These are phyloP conservation scores for Physaria fendleri DNA, from an alignment of 345 rosid species.

Conservation along the genomic window DNA sequence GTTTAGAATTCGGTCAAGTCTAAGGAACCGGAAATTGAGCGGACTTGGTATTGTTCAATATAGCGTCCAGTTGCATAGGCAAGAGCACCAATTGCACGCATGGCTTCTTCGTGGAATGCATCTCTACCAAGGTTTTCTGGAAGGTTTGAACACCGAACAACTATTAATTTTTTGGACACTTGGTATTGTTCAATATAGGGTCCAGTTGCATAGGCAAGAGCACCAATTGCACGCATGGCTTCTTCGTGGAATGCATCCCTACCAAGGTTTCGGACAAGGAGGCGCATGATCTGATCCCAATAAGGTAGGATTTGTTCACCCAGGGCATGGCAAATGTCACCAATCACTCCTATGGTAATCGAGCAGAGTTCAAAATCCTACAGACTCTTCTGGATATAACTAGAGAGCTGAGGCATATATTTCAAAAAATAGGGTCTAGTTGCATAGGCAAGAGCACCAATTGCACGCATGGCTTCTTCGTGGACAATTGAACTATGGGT, in stretches of 20 bases:
- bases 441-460: constrained; percentile 92
- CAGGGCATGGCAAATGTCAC: constrained; percentile 87
- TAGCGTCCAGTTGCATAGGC: too few species aligned
- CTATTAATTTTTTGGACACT: too few species aligned
- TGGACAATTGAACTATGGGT: constrained; percentile 90
- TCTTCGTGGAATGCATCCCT: constrained; percentile 70
- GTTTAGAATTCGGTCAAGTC: too few species aligned
- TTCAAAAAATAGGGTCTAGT: constrained; percentile 68
- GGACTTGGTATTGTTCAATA: too few species aligned
- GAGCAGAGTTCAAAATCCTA: constrained; percentile 90
- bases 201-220: too few species aligned
- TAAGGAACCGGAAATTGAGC: too few species aligned
- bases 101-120: constrained; percentile 72
- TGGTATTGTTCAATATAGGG: too few species aligned
- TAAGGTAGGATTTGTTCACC: constrained; percentile 67
- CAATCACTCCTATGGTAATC: constrained; percentile 85
- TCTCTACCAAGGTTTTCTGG: constrained; percentile 67
- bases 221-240: too few species aligned
- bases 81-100: too few species aligned
- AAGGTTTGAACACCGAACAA: too few species aligned
- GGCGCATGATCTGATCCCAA: constrained; percentile 83
- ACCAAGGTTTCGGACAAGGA: constrained; percentile 60
- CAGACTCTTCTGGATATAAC: constrained; percentile 79
- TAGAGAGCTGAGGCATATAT: constrained; percentile 72
- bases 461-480: constrained; percentile 98